These are phyloP conservation scores for Rubus parviflorus DNA, from an alignment of 306 rosid genomes.

Conservation along the genomic window DNA sequence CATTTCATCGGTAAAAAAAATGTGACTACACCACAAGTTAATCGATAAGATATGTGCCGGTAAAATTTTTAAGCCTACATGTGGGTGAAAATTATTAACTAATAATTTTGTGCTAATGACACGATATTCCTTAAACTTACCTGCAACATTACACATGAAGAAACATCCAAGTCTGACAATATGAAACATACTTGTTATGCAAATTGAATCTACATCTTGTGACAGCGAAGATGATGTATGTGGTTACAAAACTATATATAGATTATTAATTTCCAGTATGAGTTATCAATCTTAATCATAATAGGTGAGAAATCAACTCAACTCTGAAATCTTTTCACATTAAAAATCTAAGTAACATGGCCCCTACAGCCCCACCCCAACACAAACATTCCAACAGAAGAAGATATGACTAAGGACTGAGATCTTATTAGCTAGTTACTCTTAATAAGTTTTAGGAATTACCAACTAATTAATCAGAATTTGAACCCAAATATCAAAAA, in stretches of 20 bases:
- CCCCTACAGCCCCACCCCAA: background rate
- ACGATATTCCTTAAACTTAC: background rate
- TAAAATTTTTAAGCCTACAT: background rate
- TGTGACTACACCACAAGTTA: no score
- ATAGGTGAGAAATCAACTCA: slow-evolving; percentile 6
- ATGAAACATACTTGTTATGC: background rate
- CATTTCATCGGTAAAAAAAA: no score
- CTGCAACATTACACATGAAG: background rate
- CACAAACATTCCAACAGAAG: slow-evolving; percentile 8
- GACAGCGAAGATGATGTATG: background rate
- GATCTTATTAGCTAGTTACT: background rate
- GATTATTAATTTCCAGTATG: background rate
- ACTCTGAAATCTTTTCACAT: background rate
- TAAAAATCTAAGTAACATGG: background rate
- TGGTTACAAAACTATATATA: background rate
- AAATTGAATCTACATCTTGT: background rate
- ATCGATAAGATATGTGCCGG: no score
- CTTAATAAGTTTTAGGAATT: background rate
- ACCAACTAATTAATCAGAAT: no score
- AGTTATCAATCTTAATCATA: background rate
- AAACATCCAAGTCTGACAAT: slow-evolving; percentile 8
- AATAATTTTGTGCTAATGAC: background rate
- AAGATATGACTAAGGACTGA: background rate
- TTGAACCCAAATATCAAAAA: background rate
- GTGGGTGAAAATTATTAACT: background rate